Evolutionary conservation across 805 yeast species (phyloP).

Genomic region (Monosporozyma servazzii): DNA sequence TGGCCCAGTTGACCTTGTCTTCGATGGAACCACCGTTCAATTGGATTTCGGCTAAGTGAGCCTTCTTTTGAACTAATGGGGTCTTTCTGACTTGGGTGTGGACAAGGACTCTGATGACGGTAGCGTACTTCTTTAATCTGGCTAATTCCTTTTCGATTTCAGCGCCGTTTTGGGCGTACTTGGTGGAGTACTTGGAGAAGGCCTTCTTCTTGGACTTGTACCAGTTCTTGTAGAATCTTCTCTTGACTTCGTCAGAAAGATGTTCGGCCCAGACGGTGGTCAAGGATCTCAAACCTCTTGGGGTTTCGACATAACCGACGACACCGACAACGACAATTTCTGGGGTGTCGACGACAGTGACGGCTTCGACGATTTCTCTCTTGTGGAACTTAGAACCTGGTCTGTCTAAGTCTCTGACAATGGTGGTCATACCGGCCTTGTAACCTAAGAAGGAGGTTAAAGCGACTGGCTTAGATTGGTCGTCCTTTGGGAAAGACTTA

Average conservation of each 20-base stretch:
- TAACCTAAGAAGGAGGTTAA: conserved; percentile 99
- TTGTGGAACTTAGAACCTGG: conserved; percentile 99
- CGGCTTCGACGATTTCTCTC: conserved; percentile 99
- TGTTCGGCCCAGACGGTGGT: conserved; percentile 99
- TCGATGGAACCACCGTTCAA: conserved; percentile 97
- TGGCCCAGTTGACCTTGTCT: conserved; percentile 98
- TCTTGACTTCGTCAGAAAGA: conserved; percentile 96
- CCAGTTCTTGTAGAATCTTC: conserved; percentile 99
- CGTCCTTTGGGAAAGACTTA: conserved; percentile 99
- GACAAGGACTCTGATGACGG: conserved; percentile 97
- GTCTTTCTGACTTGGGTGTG: conserved; percentile 99
- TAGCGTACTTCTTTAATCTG: conserved; percentile 95
- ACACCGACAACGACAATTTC: conserved; percentile 99
- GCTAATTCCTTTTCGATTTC: conserved; percentile 93
- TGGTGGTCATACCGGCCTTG: conserved; percentile 99
- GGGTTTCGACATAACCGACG: conserved; percentile 99
- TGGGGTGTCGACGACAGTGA: conserved; percentile 98
- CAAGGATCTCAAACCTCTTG: conserved; percentile 99
- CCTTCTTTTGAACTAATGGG: conserved; percentile 98
- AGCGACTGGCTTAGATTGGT: conserved; percentile 94
- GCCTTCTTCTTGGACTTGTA: conserved; percentile 99
- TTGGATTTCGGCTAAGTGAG: conserved; percentile 99
- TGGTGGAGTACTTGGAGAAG: conserved; percentile 98
- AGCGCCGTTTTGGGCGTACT: conserved; percentile 87
- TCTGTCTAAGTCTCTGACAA: conserved; percentile 99